Base-by-base conservation (phyloP, 176 grass and related monocot genomes). In the Poa annua region DNA sequence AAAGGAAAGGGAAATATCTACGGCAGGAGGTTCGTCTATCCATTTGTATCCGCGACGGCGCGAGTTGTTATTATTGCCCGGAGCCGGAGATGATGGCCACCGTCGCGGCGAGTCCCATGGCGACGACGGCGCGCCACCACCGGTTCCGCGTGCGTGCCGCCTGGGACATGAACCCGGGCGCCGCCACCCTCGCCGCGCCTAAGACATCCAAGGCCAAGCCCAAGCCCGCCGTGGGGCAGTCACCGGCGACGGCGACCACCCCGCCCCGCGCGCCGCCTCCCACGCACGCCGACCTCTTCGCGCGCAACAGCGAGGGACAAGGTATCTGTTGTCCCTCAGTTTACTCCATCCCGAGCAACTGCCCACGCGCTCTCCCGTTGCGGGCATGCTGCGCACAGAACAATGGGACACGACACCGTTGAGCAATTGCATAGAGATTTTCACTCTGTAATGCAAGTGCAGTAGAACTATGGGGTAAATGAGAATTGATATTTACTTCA, bases 81-180 rank as follows among this genome's bases (percentile, higher is more conserved):
- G 24, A 26, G 59, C 47, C 57, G n/a, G 24, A 26, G 59, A 89
- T 66, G 83, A 89, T 86, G 88, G 73, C 83, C 47, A 73, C 79
- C 79, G 54, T 67, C 45, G 79, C 79, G 56, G 72, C 83, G 45
- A 39, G 47, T 48, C 47, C 79, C 80, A 77, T 77, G 74, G 35
- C 72, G 10, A 55, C 79, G 53, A 79, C 72, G 14, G 71, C 79
- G 44, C 88, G 42, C 55, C 65, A 62, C 39, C 82, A 33, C 13
- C 70, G 63, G 13, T 20, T 74, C 19, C 64, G 62, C 64, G 71
- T 85, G 48, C 69, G 73, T 35, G 88, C 88, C 6, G 88, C 88
- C 45, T 89, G 88, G 88, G 88, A 89, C 83, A 89, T 85, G 83
- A 89, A 86, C 79, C 88, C 88, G 0, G 72, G 73, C 5, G 83